Conservation (phyloP, 1,139 yeast genomes). For the Nadsonia commutata region DNA sequence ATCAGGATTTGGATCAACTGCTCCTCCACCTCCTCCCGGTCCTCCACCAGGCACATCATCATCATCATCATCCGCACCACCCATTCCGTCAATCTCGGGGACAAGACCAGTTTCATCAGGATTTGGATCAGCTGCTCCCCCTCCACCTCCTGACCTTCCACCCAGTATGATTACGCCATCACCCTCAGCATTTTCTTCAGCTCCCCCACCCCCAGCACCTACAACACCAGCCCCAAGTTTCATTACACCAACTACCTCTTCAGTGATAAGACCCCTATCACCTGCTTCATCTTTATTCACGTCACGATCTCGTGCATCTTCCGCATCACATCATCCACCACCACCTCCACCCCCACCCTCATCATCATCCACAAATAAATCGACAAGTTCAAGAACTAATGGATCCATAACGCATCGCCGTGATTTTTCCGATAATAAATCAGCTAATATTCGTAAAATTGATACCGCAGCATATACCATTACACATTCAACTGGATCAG, state of each 20-base stretch:
- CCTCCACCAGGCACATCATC: conserved; percentile 18
- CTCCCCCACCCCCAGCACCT: conserved; percentile 21
- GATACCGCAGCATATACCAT: conserved; percentile 22
- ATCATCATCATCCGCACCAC: conserved; percentile 16
- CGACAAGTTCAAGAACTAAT: conserved; percentile 9
- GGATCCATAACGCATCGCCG: conserved; percentile 7
- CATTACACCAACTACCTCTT: conserved; percentile 14
- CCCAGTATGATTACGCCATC: conserved; percentile 17
- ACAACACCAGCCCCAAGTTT: conserved; percentile 15
- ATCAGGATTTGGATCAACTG: conserved; percentile 2
- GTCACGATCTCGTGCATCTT: conserved; percentile 8
- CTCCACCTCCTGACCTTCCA: conserved; percentile 16
- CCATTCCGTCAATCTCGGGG: conserved; percentile 15
- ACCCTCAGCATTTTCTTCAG: conserved; percentile 14
- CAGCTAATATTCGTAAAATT: conserved; percentile 17
- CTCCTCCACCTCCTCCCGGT: conserved; percentile 9
- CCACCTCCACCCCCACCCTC: conserved; percentile 14
- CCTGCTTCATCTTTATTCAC: conserved; percentile 9
- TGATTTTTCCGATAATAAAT: conserved; percentile 10
- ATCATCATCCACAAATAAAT: conserved; percentile 13
- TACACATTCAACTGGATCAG: conserved; percentile 9
- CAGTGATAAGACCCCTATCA: conserved; percentile 10
- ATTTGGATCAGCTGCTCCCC: conserved; percentile 11
- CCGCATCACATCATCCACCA: conserved; percentile 11
- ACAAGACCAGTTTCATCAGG: conserved; percentile 13